Evolutionary conservation across 306 rosid species (phyloP).

Genomic region (Quercus mongolica): DNA sequence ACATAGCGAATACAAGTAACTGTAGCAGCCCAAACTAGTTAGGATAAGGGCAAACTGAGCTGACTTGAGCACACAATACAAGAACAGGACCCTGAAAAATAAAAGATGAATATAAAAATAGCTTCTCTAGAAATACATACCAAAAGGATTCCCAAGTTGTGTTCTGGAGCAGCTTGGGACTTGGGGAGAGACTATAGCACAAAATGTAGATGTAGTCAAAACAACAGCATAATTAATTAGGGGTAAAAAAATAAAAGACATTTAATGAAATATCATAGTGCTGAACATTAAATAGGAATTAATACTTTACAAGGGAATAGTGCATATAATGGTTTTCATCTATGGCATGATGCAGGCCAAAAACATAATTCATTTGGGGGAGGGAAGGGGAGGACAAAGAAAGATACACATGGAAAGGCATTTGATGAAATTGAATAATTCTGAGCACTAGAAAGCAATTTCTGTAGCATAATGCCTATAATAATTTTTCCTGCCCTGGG

Average conservation of each 20-base stretch:
- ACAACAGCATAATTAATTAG: not conserved
- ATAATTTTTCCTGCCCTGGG: not conserved
- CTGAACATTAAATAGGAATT: not conserved
- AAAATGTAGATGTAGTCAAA: slow-evolving; percentile 19
- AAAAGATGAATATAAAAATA: not conserved
- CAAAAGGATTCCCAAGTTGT: slow-evolving; percentile 82
- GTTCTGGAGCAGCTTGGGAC: slow-evolving; percentile 48
- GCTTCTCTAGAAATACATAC: slow-evolving; percentile 43
- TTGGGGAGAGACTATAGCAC: slow-evolving; percentile 54
- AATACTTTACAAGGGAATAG: not conserved
- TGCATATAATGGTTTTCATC: not conserved
- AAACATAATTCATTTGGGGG: not conserved
- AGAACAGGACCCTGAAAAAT: not conserved
- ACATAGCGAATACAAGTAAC: not conserved
- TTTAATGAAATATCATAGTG: not conserved
- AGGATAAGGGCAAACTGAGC: not conserved
- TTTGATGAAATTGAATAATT: not conserved
- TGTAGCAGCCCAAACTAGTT: not conserved
- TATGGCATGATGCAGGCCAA: not conserved
- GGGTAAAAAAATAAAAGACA: slow-evolving; percentile 1
- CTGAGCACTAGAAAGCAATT: not conserved
- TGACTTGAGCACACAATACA: not conserved
- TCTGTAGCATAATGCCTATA: not conserved
- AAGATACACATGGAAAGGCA: not conserved
- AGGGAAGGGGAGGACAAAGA: not conserved